Evolutionary conservation across 768 basidiomycete genomes (phyloP), one percentile per base, ranked within the genome.

Genomic region (Cubamyces lactineus): DNA sequence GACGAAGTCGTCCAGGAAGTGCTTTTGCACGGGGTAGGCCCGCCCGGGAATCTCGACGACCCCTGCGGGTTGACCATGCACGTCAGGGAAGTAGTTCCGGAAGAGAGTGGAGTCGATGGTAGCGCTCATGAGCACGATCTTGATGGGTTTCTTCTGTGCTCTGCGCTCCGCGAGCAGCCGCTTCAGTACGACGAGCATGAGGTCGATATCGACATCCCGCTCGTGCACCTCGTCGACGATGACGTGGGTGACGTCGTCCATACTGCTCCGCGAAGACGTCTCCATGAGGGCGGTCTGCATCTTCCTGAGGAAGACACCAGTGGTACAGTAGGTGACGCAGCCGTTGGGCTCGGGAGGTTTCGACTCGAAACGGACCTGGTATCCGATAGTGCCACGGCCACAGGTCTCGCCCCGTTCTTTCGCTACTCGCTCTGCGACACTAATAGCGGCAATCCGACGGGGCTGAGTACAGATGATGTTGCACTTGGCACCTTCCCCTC

Each of bases 171-270:
- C 83, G 69, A 96, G 74, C 23, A 96, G 75, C 23, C 92, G 85
- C 74, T 96, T 95, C 57, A 98, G 82, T 5, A 95, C 92, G 59
- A 94, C 92, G 17, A 98, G 83, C 45, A 94, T 76, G 23, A 97
- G 77, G 73, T 97, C 96, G 0, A 93, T 96, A 70, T 97, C 94
- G 61, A 96, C 85, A 67, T 96, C 94, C 28, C 96, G 88, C 75
- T 97, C 96, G 73, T 98, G 96, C 3, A 94, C 95, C 76, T 98
- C 95, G 72, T 98, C 96, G 26, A 98, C 93, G 47, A 97, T 75
- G 60, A 98, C 85, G 72, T 97, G 96, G 9, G 94, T 93, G 53
- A 96, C 81, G 54, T 86, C 80, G 67, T 96, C 94, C 61, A 96
- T 76, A 65, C 61, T 69, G 17, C 66, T 51, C 12, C 76, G 70